Conservation (phyloP, 139 green algal genomes). For the Mesotaenium endlicherianum region DNA sequence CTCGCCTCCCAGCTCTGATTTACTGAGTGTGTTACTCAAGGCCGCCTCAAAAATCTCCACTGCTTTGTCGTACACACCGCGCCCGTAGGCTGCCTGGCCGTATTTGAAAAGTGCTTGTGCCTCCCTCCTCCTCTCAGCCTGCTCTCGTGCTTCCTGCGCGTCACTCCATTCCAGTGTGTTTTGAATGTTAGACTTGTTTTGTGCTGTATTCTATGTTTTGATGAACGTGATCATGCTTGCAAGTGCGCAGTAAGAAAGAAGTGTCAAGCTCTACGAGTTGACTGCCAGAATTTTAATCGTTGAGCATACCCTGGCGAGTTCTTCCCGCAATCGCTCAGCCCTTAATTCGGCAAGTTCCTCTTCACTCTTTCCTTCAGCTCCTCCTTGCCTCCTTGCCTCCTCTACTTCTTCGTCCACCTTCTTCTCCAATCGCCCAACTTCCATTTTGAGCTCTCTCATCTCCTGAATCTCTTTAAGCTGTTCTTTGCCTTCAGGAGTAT, state of each 20-base stretch:
- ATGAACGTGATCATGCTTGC: neutral
- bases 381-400: neutral
- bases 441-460: constrained; percentile 17
- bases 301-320: constrained; percentile 18
- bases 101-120: constrained; percentile 21
- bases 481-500: constrained; percentile 10
- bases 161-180: neutral
- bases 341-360: constrained; percentile 12
- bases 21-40: neutral
- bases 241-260: neutral
- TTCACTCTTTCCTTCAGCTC: neutral
- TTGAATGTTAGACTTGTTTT: neutral
- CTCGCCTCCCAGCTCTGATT: constrained; percentile 10
- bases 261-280: neutral
- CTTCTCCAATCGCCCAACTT: constrained; percentile 9
- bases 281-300: neutral
- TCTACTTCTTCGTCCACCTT: neutral
- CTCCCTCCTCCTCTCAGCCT: constrained; percentile 25
- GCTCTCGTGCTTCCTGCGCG: constrained; percentile 26
- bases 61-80: constrained; percentile 36
- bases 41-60: constrained; percentile 30
- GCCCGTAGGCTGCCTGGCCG: constrained; percentile 31
- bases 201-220: neutral
- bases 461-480: constrained; percentile 34
- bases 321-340: constrained; percentile 14